Evolutionary conservation across 129 eudicot genomes (phyloP).

Genomic region (Saussurea involucrata): DNA sequence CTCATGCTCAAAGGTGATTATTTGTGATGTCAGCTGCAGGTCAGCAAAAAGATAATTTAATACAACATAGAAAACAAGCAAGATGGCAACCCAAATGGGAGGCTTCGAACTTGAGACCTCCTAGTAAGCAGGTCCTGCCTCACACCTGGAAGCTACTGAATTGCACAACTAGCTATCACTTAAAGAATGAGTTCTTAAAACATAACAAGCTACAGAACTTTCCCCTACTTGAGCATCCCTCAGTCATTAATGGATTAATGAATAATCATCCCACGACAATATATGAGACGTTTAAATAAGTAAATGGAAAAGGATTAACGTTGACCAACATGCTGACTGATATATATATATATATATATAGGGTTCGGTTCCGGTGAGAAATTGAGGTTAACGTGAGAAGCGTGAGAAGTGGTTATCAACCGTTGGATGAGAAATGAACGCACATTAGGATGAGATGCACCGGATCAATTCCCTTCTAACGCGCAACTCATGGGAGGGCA

Average conservation of each 20-base stretch:
- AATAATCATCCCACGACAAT: neutral
- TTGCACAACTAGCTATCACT: neutral
- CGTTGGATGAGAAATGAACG: too few relatives aligned
- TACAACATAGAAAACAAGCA: neutral
- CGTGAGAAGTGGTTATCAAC: too few relatives aligned
- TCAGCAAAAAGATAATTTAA: conserved; percentile 7
- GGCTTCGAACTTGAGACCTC: neutral
- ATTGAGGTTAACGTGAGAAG: too few relatives aligned
- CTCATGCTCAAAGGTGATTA: conserved; percentile 91
- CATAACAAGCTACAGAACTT: neutral
- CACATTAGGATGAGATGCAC: too few relatives aligned
- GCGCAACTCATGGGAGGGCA: too few relatives aligned
- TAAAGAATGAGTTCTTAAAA: neutral
- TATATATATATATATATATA: too few relatives aligned
- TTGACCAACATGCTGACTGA: neutral
- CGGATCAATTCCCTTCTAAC: too few relatives aligned
- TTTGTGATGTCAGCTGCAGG: conserved; percentile 81
- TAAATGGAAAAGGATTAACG: neutral
- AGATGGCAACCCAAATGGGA: neutral
- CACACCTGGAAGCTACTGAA: neutral
- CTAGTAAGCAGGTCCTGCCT: neutral
- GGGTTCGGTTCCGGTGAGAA: too few relatives aligned
- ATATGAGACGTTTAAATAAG: neutral
- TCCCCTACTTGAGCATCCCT: neutral
- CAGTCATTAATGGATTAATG: neutral